Evolutionary conservation across 2,329 filamentous ascomycete species (phyloP), one percentile per base, ranked within the genome.

Genomic region (Epichloe uncinata): DNA sequence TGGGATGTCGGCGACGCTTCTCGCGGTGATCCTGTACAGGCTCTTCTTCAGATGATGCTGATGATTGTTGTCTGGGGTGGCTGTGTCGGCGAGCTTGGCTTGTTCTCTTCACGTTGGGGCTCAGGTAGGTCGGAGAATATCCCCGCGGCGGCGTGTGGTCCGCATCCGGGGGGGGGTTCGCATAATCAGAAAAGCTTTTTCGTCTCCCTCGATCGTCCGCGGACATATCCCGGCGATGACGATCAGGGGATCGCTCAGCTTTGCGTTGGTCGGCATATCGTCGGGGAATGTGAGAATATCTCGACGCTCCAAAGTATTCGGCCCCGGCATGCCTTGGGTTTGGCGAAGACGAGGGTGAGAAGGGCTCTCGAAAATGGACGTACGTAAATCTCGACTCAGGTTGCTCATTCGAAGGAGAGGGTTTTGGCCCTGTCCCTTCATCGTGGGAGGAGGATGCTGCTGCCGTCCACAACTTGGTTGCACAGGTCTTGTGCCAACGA

Each of bases 401-500:
- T 57, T 55, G 60, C n/a, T 63, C 65, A 18, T 61, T 54, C 7
- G 62, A 52, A 11, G 58, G 54, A 36, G 50, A 56, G 52, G 55
- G 57, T 47, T 49, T 56, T 11, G 56, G 36, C 22, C 35, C 11
- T 12, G 50, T 16, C 15, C 42, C 44, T n/a, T 52, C 49, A 33
- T 52, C 42, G 4, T 50, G 48, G 42, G 60, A 54, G 11, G 51
- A 51, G 5, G 51, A 35, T 30, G 68, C 66, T 2, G 73, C 72
- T 56, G 90, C 82, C 50, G 77, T 72, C 53, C 81, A 78, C 45
- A 95, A 68, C 56, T 78, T 80, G 52, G 83, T 75, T 36, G 81
- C 84, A 50, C 94, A 90, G 2, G 75, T 73, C 56, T 85, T 81
- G 63, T 97, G 89, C 91, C 93, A 98, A 52, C 75, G 72, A 50